Evolutionary conservation across 176 grass and related monocot species (phyloP).

Genomic region (Chrysopogon serrulatus): DNA sequence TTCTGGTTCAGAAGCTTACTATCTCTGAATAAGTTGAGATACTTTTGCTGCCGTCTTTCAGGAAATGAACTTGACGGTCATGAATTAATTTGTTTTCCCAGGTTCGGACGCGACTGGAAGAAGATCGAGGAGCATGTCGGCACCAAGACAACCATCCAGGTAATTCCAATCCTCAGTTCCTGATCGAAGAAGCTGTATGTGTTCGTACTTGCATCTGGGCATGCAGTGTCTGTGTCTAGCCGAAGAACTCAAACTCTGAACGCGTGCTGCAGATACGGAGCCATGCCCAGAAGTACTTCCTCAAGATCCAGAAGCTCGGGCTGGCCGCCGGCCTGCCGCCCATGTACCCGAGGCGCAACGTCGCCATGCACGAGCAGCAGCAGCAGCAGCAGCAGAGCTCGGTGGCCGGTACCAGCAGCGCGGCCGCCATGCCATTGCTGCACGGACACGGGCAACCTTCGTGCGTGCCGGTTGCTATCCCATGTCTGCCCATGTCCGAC

Average conservation of each 20-base stretch:
- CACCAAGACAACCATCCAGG: slow-evolving; percentile 89
- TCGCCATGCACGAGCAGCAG: background rate
- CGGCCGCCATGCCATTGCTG: background rate
- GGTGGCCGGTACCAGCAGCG: background rate
- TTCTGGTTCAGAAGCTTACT: background rate
- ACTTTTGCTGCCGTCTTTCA: no score
- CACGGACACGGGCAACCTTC: slow-evolving; percentile 17
- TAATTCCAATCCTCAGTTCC: background rate
- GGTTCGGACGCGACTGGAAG: slow-evolving; percentile 94
- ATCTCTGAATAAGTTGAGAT: no score
- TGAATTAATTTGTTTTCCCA: background rate
- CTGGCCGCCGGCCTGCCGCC: slow-evolving; percentile 67
- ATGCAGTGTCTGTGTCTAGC: no score
- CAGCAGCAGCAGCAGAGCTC: slow-evolving; percentile 16
- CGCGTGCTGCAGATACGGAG: slow-evolving; percentile 61
- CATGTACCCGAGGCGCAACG: slow-evolving; percentile 45
- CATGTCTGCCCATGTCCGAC: background rate
- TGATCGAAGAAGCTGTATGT: background rate
- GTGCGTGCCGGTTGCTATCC: background rate
- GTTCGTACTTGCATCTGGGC: background rate
- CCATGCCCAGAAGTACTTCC: slow-evolving; percentile 95
- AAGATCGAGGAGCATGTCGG: slow-evolving; percentile 91
- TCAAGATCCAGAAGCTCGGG: slow-evolving; percentile 84
- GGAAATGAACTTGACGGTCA: no score
- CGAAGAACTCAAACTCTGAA: background rate